A percentile compares a stretch with the other conserved stretches of the same genome.
These are phyloP conservation scores for Pyricularia sp. DNA, from an alignment of 2,329 filamentous ascomycete species.

Conservation along the genomic window DNA sequence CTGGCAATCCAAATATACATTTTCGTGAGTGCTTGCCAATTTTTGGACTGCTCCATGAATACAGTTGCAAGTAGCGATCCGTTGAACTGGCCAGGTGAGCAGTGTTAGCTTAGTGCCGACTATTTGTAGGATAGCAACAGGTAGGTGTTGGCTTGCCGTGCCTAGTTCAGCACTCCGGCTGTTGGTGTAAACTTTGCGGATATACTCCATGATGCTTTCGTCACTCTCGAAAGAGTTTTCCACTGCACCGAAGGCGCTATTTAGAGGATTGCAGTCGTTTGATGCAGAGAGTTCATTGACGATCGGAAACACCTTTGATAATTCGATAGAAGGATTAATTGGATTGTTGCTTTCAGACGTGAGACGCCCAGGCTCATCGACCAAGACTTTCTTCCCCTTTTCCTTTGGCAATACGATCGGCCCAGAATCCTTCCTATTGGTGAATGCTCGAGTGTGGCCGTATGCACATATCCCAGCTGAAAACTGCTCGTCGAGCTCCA, in stretches of 20 bases:
- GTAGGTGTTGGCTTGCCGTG: slow-evolving; percentile 26
- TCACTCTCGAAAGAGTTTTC: background rate
- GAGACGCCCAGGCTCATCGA: background rate
- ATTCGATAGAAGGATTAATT: background rate
- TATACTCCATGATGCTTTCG: slow-evolving; percentile 31
- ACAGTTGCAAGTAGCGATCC: slow-evolving; percentile 27
- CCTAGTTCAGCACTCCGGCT: slow-evolving; percentile 47
- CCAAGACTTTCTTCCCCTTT: background rate
- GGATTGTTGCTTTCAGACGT: background rate
- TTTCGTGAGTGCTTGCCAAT: slow-evolving; percentile 40
- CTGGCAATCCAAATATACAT: slow-evolving; percentile 25
- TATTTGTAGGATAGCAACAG: background rate
- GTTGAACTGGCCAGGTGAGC: slow-evolving; percentile 24
- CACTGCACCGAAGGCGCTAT: background rate
- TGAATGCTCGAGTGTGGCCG: slow-evolving; percentile 28
- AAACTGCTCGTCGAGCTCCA: slow-evolving; percentile 27
- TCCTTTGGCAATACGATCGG: background rate
- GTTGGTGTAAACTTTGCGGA: slow-evolving; percentile 28
- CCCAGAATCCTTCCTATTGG: background rate
- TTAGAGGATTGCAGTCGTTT: background rate
- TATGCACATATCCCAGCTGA: slow-evolving; percentile 14
- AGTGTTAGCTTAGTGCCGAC: background rate
- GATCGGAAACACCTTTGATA: background rate
- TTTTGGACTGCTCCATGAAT: slow-evolving; percentile 42
- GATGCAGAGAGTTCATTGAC: background rate